phyloP scores from a whole-genome alignment of 306 rosid species.

The Hippophae gyantsensis region DNA sequence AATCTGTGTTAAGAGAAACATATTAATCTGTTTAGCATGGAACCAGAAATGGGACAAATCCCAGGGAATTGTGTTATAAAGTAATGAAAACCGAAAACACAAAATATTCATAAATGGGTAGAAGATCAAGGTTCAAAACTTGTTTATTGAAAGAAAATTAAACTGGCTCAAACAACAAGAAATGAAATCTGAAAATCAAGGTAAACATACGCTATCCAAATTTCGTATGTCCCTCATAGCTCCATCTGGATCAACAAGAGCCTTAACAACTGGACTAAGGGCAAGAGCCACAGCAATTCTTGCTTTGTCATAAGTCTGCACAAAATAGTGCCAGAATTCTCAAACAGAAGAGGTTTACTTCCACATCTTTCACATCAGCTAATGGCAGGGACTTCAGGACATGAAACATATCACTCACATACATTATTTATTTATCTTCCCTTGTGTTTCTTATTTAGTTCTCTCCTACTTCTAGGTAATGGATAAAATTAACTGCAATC shows the following conservation, averaged over 20 bases:
- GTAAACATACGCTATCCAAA: constrained; percentile 60
- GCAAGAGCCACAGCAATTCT: constrained; percentile 97
- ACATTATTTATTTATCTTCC: not conserved
- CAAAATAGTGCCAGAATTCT: constrained; percentile 11
- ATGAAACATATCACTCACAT: not conserved
- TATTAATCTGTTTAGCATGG: no score
- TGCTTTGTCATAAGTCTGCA: constrained; percentile 92
- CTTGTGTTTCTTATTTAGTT: no score
- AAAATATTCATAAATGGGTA: not conserved
- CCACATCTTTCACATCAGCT: not conserved
- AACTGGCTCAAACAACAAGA: constrained; percentile 1
- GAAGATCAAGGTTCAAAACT: constrained; percentile 3
- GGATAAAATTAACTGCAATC: no score
- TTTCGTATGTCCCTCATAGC: constrained; percentile 82
- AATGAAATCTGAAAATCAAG: constrained; percentile 12
- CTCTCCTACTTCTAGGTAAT: no score
- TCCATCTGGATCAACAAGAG: constrained; percentile 93
- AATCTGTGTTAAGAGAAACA: constrained; percentile 33
- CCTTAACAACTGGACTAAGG: constrained; percentile 91
- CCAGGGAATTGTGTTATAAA: not conserved
- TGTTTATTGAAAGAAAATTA: not conserved
- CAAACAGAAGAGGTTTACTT: not conserved
- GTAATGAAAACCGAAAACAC: not conserved
- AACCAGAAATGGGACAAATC: not conserved
- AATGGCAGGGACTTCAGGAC: not conserved